These are phyloP conservation scores for Hyaloscypha bicolor DNA, from an alignment of 495 filamentous ascomycete genomes.

Conservation along the genomic window DNA sequence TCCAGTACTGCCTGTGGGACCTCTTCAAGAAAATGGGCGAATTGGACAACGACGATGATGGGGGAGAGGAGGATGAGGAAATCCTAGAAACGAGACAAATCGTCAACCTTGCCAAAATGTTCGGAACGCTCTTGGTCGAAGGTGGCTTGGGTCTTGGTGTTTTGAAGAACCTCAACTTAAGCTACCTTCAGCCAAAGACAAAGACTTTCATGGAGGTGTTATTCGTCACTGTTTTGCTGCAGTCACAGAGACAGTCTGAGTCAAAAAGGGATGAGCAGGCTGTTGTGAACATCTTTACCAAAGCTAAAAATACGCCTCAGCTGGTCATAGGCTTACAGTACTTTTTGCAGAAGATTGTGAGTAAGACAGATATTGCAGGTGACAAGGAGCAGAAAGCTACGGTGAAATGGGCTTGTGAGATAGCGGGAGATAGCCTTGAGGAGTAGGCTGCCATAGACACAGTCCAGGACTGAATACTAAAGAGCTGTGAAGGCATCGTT, in stretches of 20 bases:
- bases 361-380: constrained; percentile 70
- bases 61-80: constrained; percentile 52
- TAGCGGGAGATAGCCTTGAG: constrained; percentile 61
- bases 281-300: constrained; percentile 67
- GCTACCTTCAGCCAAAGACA: constrained; percentile 75
- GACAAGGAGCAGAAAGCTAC: constrained; percentile 59
- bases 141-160: constrained; percentile 63
- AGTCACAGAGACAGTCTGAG: constrained; percentile 43
- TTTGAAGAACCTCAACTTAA: constrained; percentile 76
- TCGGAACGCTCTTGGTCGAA: constrained; percentile 70
- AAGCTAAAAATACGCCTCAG: constrained; percentile 58
- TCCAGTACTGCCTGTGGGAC: constrained; percentile 85
- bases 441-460: constrained; percentile 40
- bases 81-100: constrained; percentile 62
- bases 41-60: constrained; percentile 58
- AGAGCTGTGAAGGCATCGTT: neutral
- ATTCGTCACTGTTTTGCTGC: constrained; percentile 72
- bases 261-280: constrained; percentile 50
- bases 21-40: constrained; percentile 87
- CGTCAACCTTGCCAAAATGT: constrained; percentile 91
- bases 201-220: constrained; percentile 78
- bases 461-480: neutral
- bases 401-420: constrained; percentile 71
- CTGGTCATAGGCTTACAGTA: constrained; percentile 72
- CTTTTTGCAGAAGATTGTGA: constrained; percentile 76